Base-by-base conservation (phyloP, 176 grass and related monocot genomes). In the Saccharum spontaneum region DNA sequence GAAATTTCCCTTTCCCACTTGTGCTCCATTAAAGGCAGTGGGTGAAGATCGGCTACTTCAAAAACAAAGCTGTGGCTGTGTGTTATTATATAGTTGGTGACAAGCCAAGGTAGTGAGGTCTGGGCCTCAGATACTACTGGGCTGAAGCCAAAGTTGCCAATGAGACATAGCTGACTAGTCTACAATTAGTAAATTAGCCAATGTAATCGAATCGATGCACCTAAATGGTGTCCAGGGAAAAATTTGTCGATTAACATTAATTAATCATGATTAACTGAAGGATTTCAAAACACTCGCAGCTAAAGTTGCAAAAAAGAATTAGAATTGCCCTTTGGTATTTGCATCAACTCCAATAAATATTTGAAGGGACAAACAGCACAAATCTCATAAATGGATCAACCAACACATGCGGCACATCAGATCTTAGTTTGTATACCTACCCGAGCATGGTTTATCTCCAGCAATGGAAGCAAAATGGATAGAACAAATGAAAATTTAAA, bases 361-460 rank as follows among this genome's bases (percentile, higher is more conserved):
- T 78, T 82, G 8, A 62, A 50, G 16, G 10, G 37, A 68, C 28
- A 83, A 83, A 83, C 28, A 18, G 7, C 28, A 68, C 22, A 69
- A 67, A 86, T 61, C 60, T 73, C 34, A 83, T 69, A 74, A 79
- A 39, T 72, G 68, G 30, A 90, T 83, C 61, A 87, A 79, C 16
- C 60, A 74, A 86, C 26, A 74, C 37, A 10, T 16, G 44, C 10
- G 2, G 73, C 5, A 69, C 37, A 72, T 45, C 34, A 17, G 3
- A 73, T 69, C 69, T 37, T 88, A 82, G 23, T 76, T 79, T 39
- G 20, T 55, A 82, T 60, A 34, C 17, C 59, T 72, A 46, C 37
- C 3, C 3, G 55, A 45, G 67, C 43, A 72, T 57, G 67, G 3
- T 3, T 40, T 30, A 5, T 23, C 26, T 26, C 59, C 74, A 74